phyloP scores from a whole-genome alignment of 768 basidiomycete genomes.

The Boletus pseudopeckii region DNA sequence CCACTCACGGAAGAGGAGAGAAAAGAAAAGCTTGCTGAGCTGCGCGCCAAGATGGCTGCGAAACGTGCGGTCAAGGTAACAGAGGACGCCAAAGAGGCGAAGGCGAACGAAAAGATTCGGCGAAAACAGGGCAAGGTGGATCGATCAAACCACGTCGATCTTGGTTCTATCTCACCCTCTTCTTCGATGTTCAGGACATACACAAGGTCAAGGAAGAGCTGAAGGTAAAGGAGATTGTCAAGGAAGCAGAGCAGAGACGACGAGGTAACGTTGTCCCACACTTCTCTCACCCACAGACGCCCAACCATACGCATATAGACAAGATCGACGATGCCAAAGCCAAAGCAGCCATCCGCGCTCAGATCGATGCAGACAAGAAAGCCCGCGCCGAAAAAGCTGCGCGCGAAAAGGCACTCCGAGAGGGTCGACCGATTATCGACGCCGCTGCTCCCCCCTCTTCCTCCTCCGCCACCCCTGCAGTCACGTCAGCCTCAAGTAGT shows the following conservation, averaged over 20 bases:
- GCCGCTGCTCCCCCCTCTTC: slow-evolving; percentile 20
- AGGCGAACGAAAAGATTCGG: slow-evolving; percentile 72
- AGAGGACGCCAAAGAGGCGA: slow-evolving; percentile 69
- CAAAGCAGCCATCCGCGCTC: slow-evolving; percentile 81
- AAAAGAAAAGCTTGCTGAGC: slow-evolving; percentile 71
- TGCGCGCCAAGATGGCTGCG: slow-evolving; percentile 73
- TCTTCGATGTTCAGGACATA: slow-evolving; percentile 51
- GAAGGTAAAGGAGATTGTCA: slow-evolving; percentile 71
- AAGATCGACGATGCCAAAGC: slow-evolving; percentile 89
- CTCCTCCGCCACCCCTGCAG: slow-evolving; percentile 32
- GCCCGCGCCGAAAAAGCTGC: slow-evolving; percentile 85
- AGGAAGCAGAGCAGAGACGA: slow-evolving; percentile 80
- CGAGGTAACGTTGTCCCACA: slow-evolving; percentile 46
- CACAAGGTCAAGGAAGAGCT: slow-evolving; percentile 71
- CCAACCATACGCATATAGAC: slow-evolving; percentile 44
- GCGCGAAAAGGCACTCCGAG: slow-evolving; percentile 86
- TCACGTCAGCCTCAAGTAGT: slow-evolving; percentile 30
- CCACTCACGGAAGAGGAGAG: slow-evolving; percentile 95
- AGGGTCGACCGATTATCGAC: slow-evolving; percentile 55
- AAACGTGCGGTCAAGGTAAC: slow-evolving; percentile 74
- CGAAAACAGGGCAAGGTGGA: slow-evolving; percentile 80
- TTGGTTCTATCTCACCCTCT: not conserved
- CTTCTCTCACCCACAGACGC: not conserved
- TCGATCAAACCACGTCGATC: not conserved
- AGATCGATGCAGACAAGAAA: slow-evolving; percentile 92